Conservation (phyloP, 371 early-diverging fungal species). For the Polyrhizophydium stewartii region DNA sequence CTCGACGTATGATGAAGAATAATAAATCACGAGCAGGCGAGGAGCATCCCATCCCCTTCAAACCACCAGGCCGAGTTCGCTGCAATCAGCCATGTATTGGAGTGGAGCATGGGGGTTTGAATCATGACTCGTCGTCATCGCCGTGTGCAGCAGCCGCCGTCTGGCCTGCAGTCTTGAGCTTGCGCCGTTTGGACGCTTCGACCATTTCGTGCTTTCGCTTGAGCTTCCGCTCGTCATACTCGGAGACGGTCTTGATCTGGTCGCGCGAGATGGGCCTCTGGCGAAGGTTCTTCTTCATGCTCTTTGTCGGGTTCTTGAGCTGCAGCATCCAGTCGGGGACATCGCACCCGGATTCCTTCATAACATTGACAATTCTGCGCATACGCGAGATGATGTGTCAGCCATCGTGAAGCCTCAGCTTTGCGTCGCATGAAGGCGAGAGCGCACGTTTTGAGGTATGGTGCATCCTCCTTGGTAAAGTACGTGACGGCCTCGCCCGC, state of each 20-base stretch:
- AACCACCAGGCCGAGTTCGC: too few species aligned
- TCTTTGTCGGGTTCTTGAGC: conserved; percentile 68
- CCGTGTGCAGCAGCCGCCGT: too few species aligned
- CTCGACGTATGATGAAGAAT: too few species aligned
- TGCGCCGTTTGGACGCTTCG: background rate
- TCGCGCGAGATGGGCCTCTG: conserved; percentile 63
- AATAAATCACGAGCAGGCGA: too few species aligned
- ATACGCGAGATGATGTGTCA: background rate
- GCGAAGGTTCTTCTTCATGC: conserved; percentile 60
- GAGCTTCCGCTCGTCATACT: conserved; percentile 56
- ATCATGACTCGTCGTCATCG: background rate
- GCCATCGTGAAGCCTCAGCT: conserved; percentile 8
- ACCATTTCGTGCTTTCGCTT: conserved; percentile 10
- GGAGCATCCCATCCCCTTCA: too few species aligned
- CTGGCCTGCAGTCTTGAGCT: background rate
- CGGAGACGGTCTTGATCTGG: conserved; percentile 60
- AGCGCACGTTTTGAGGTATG: conserved; percentile 68
- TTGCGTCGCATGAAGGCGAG: conserved; percentile 19
- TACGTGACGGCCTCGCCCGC: conserved; percentile 90
- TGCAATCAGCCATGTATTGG: too few species aligned
- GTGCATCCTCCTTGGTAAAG: conserved; percentile 90
- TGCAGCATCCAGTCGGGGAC: conserved; percentile 96
- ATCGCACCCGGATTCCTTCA: conserved; percentile 92
- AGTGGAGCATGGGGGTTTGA: background rate
- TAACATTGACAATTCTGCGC: conserved; percentile 86